phyloP scores from a whole-genome alignment of 2,329 filamentous ascomycete species.

The Chaetomium olivaceum region DNA sequence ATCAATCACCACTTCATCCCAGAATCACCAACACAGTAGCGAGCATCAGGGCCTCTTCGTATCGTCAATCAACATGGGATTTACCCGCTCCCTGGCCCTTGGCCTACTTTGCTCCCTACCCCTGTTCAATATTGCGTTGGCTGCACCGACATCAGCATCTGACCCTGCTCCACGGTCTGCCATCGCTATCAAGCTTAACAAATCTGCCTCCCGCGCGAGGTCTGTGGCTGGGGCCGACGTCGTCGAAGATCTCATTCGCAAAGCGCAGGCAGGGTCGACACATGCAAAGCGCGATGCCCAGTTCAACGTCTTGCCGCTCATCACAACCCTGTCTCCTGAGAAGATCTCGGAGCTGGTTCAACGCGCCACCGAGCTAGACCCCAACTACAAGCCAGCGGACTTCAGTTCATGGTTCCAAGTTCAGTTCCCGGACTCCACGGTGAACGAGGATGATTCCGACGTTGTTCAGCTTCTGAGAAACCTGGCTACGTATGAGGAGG shows the following conservation, averaged over 20 bases:
- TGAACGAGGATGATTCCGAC: background rate
- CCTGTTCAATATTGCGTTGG: background rate
- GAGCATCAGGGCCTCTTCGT: background rate
- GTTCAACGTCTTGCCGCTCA: slow-evolving; percentile 4
- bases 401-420: background rate
- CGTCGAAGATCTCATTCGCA: slow-evolving; percentile 1
- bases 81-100: background rate
- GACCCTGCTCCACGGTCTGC: background rate
- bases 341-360: background rate
- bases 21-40: background rate
- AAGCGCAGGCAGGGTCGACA: background rate
- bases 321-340: background rate
- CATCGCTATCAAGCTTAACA: slow-evolving; percentile 7
- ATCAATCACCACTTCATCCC: background rate
- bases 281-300: background rate
- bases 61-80: background rate
- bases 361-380: background rate
- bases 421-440: background rate
- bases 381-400: background rate
- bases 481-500: background rate
- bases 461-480: background rate
- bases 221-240: background rate
- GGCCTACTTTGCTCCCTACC: background rate
- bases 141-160: background rate
- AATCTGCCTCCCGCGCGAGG: background rate